Percentiles rank a stretch among this genome's conserved stretches.
These are phyloP conservation scores for Cladobotryum protrusum DNA, from an alignment of 2,329 filamentous ascomycete genomes.

Conservation along the genomic window DNA sequence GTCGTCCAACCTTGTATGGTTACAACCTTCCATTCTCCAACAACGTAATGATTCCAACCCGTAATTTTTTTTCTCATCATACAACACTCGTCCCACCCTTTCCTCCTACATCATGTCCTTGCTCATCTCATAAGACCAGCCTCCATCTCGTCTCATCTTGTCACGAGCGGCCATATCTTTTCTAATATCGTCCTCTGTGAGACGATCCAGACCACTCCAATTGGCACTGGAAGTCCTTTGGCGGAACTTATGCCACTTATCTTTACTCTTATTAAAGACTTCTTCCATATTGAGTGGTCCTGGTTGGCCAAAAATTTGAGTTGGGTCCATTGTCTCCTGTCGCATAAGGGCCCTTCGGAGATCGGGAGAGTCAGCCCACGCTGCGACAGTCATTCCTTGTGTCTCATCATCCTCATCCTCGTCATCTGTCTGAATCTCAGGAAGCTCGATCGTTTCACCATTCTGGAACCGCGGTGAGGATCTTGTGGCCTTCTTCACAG, in stretches of 20 bases:
- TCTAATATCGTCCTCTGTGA: slow-evolving; percentile 83
- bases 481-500: slow-evolving; percentile 53
- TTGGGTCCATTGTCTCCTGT: slow-evolving; percentile 81
- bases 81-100: background rate
- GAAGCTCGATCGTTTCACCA: slow-evolving; percentile 84
- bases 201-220: slow-evolving; percentile 74
- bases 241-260: slow-evolving; percentile 79
- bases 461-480: slow-evolving; percentile 83
- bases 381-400: slow-evolving; percentile 49
- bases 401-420: slow-evolving; percentile 75
- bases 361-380: slow-evolving; percentile 85
- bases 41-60: slow-evolving; percentile 9
- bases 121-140: slow-evolving; percentile 68
- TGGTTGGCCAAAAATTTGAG: slow-evolving; percentile 82
- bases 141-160: slow-evolving; percentile 72
- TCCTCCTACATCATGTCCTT: slow-evolving; percentile 36
- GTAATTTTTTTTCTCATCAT: slow-evolving; percentile 11
- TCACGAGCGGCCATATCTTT: slow-evolving; percentile 75
- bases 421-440: slow-evolving; percentile 91
- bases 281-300: slow-evolving; percentile 91
- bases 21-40: too few species aligned
- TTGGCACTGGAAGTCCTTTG: slow-evolving; percentile 90
- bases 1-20: background rate
- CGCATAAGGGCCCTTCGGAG: slow-evolving; percentile 67
- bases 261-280: slow-evolving; percentile 86